Evolutionary conservation across 768 basidiomycete genomes (phyloP), one percentile per base, ranked within the genome.

Genomic region (Harrya chromipes): DNA sequence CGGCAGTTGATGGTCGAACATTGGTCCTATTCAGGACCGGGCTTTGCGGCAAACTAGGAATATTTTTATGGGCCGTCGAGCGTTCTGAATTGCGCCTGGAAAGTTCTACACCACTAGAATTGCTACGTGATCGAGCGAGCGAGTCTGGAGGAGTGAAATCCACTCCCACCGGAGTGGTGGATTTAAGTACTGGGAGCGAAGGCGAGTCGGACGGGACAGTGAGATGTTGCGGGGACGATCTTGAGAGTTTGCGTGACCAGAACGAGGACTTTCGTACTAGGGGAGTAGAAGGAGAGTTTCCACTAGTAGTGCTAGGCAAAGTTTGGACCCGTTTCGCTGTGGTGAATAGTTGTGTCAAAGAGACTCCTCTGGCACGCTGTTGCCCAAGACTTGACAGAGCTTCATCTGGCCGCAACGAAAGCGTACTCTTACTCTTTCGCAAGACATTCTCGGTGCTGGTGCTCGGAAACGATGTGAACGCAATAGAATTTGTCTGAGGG

Each of bases 191-290:
- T 21, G 73, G 74, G 29, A 77, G 68, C 1, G 69, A 58, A 24
- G 71, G 60, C 53, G 71, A 65, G 39, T 56, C 59, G 9, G 64
- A 50, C 41, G 70, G 65, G 14, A 68, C 58, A 45, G 66, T 46
- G 39, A 68, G 55, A 43, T 58, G 61, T 42, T 65, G 58, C 12
- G 58, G 57, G 26, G 58, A 56, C 8, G 65, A 75, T 65, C 73
- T 79, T 38, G 55, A 55, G 16, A 63, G 74, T 67, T 74, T 82
- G 50, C 79, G 77, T 40, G 70, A 72, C 85, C 85, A 88, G 58
- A 87, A 87, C 6, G 87, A 88, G 10, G 81, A 59, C 62, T 80
- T 81, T 43, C 84, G 79, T 11, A 75, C 67, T 27, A 84, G 54
- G 4, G 72, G 58, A 35, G 74, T 78, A 7, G 74, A 64, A 17